Evolutionary conservation across 1,139 yeast genomes (phyloP).

Genomic region (Yamadazyma siamensis): DNA sequence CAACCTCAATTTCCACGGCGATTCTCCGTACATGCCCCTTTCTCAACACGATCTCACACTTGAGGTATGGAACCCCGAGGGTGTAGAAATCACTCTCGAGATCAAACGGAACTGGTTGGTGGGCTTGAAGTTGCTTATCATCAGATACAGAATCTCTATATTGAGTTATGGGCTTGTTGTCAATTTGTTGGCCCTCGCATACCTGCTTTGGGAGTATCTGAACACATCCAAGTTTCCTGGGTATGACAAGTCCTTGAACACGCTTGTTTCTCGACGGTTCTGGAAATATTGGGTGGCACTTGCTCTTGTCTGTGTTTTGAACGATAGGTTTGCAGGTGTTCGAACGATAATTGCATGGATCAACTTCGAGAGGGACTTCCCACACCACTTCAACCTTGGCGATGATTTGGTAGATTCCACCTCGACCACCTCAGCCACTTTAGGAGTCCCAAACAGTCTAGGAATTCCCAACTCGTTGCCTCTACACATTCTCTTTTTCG

Average conservation of each 20-base stretch:
- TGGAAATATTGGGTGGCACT: slow-evolving; percentile 2
- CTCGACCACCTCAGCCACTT: too few relatives aligned
- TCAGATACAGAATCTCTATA: slow-evolving; percentile 61
- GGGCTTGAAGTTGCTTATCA: slow-evolving; percentile 51
- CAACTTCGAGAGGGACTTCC: slow-evolving; percentile 4
- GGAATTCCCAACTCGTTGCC: slow-evolving; percentile 5
- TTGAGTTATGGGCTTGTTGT: slow-evolving; percentile 56
- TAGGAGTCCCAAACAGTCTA: slow-evolving; percentile 3
- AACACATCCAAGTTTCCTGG: slow-evolving; percentile 7
- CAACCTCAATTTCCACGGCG: slow-evolving; percentile 51
- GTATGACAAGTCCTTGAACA: slow-evolving; percentile 6
- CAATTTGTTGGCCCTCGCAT: slow-evolving; percentile 37
- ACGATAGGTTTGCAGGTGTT: slow-evolving; percentile 2
- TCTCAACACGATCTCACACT: slow-evolving; percentile 26
- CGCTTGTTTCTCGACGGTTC: slow-evolving; percentile 1
- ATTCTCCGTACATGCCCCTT: slow-evolving; percentile 73
- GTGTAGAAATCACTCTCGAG: slow-evolving; percentile 18
- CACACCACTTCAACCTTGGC: too few relatives aligned
- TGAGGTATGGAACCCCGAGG: slow-evolving; percentile 38
- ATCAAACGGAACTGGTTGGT: slow-evolving; percentile 41
- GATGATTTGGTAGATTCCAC: too few relatives aligned
- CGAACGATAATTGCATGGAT: slow-evolving; percentile 2
- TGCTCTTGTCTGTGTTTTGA: slow-evolving; percentile 2
- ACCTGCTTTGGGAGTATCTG: slow-evolving; percentile 29
- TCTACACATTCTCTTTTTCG: slow-evolving; percentile 8